Evolutionary conservation across 2,329 filamentous ascomycete genomes (phyloP).

Genomic region (Aspergillus unguis): DNA sequence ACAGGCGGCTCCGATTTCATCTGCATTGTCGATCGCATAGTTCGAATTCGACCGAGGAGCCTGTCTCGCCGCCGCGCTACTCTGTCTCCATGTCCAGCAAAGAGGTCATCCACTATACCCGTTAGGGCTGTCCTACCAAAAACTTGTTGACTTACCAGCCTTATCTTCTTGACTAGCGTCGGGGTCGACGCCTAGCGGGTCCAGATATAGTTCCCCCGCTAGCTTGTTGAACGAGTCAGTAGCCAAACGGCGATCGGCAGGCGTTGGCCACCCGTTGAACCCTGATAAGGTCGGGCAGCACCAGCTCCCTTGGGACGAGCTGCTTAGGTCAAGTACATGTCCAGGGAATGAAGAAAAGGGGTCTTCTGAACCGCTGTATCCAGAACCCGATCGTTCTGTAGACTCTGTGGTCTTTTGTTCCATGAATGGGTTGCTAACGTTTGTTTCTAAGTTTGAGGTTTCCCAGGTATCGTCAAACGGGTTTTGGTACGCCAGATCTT

Average conservation of each 20-base stretch:
- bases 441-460: constrained; percentile 8
- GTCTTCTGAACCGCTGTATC: constrained; percentile 12
- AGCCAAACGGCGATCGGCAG: constrained; percentile 25
- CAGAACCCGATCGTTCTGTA: constrained; percentile 14
- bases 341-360: not conserved
- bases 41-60: constrained; percentile 31
- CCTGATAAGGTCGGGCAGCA: constrained; percentile 22
- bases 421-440: constrained; percentile 15
- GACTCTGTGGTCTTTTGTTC: constrained; percentile 8
- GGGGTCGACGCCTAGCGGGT: constrained; percentile 16
- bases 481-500: constrained; percentile 11
- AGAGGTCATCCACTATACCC: not conserved
- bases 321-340: constrained; percentile 15
- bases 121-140: not conserved
- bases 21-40: constrained; percentile 33
- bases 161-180: not conserved
- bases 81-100: constrained; percentile 1
- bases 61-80: constrained; percentile 18
- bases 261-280: constrained; percentile 20
- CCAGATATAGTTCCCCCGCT: constrained; percentile 22
- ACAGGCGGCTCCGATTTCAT: constrained; percentile 19
- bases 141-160: constrained; percentile 3
- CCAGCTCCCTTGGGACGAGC: constrained; percentile 20
- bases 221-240: constrained; percentile 31
- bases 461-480: constrained; percentile 18